phyloP scores from a whole-genome alignment of 495 filamentous ascomycete genomes.

The Hypoxylon cercidicola region DNA sequence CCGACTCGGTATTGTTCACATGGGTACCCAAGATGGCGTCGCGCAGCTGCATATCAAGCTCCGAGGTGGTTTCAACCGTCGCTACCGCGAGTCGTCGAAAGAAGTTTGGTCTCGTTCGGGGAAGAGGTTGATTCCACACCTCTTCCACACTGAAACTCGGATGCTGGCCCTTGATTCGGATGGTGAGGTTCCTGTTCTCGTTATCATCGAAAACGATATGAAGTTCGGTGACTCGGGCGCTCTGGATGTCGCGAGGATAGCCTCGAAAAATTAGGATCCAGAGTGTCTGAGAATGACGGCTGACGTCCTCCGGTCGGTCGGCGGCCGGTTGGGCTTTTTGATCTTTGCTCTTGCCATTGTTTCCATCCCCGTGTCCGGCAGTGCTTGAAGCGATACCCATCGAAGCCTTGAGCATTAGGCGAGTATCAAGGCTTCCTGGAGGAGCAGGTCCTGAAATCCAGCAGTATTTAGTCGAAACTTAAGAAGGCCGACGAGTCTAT shows the following conservation, averaged over 20 bases:
- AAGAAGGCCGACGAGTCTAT: conserved; percentile 20
- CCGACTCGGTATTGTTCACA: conserved; percentile 44
- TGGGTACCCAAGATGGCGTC: conserved; percentile 43
- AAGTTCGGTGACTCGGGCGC: conserved; percentile 44
- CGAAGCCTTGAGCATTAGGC: conserved; percentile 37
- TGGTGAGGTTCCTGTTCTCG: conserved; percentile 44
- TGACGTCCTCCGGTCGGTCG: conserved; percentile 18
- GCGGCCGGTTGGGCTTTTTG: conserved; percentile 13
- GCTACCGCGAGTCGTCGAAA: conserved; percentile 45
- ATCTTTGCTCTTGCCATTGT: conserved; percentile 31
- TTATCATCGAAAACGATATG: conserved; percentile 46
- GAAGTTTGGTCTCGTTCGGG: conserved; percentile 45
- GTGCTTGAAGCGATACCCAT: conserved; percentile 42
- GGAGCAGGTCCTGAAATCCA: conserved; percentile 13
- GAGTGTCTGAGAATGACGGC: conserved; percentile 36
- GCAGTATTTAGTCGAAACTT: conserved; percentile 25
- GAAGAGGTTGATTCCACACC: conserved; percentile 42
- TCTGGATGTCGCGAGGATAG: conserved; percentile 46
- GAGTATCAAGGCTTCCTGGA: conserved; percentile 18
- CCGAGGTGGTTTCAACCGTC: conserved; percentile 40
- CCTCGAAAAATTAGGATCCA: conserved; percentile 45
- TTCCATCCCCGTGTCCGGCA: conserved; percentile 31
- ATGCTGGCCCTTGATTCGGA: conserved; percentile 44
- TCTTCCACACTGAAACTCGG: conserved; percentile 42
- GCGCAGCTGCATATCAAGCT: conserved; percentile 39